phyloP scores from a whole-genome alignment of 2,329 filamentous ascomycete species.

The Aspergillus ochraceoroseus region DNA sequence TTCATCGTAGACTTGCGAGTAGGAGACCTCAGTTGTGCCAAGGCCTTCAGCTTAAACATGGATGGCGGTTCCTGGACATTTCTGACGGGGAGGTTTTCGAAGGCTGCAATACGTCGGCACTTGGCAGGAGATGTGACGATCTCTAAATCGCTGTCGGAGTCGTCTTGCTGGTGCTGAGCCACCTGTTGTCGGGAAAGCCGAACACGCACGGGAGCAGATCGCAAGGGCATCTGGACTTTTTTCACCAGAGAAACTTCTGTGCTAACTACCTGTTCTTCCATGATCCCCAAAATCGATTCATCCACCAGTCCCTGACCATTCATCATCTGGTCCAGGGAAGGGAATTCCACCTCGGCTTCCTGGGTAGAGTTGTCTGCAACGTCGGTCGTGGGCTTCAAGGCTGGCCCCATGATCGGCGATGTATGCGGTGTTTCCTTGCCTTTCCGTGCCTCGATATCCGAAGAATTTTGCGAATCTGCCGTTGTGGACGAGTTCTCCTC shows the following conservation, averaged over 20 bases:
- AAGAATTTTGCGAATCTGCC: conserved; percentile 50
- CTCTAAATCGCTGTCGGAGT: conserved; percentile 56
- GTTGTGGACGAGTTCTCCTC: conserved; percentile 36
- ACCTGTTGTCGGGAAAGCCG: conserved; percentile 39
- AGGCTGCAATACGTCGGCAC: conserved; percentile 52
- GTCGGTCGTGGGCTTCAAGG: conserved; percentile 10
- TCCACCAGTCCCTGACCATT: conserved; percentile 24
- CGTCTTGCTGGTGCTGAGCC: conserved; percentile 34
- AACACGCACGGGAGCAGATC: conserved; percentile 37
- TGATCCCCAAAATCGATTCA: conserved; percentile 7
- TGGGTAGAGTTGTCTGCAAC: conserved; percentile 1
- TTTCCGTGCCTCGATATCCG: conserved; percentile 40
- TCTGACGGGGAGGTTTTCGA: conserved; percentile 62
- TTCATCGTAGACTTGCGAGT: conserved; percentile 57
- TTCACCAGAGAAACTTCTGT: conserved; percentile 21
- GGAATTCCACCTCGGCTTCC: conserved; percentile 34
- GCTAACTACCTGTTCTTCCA: conserved; percentile 15
- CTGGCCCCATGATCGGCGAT: conserved; percentile 49
- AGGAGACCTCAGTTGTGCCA: conserved; percentile 66
- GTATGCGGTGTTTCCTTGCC: conserved; percentile 65
- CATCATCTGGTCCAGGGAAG: conserved; percentile 38
- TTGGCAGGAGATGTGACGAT: conserved; percentile 50
- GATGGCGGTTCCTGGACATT: conserved; percentile 58
- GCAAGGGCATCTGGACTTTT: conserved; percentile 28
- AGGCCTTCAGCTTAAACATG: conserved; percentile 63